Base-by-base conservation (phyloP, 441 rosid species). In the Populus hybrid region DNA sequence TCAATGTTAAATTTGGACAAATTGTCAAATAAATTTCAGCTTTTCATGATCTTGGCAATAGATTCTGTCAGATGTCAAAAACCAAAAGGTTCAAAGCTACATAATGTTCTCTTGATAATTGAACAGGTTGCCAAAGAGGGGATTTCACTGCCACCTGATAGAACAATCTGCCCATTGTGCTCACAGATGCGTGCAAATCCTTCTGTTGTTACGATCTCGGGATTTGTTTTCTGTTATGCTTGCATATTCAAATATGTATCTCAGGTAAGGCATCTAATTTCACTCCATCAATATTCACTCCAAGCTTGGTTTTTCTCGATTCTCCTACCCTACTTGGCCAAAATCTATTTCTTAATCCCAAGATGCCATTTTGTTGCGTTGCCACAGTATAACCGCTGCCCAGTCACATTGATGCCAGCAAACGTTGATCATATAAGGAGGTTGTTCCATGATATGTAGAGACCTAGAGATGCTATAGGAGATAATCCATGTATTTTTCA, bases 151-250 rank as follows among this genome's bases (percentile, higher is more conserved):
- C 93, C 98, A 64, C 78, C 89, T 0, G 90, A 96, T 84, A 90
- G 90, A 86, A 86, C 93, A 45, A 80, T 92, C 73, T 96, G 99
- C 76, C 98, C 99, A 14, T 84, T 94, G 83, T 96, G 99, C 89
- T 84, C 95, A 53, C 98, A 93, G 82, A 94, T 92, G 86, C 98
- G 98, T 56, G 98, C 91, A 75, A 96, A 96, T 82, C 99, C 99
- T 53, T 94, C 99, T n/a, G 98, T 87, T 64, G 93, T 96, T 77
- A 94, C 96, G 9, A 88, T 88, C 81, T 96, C 98, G 0, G 99
- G 99, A 74, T 96, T 96, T 82, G 99, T 96, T 80, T 94, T 88
- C 91, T 96, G 98, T 81, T 96, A 96, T 77, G 83, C 97, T 74
- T 94, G 99, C 90, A 86, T 94, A 71, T 94, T 93, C 87, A 96